phyloP scores from a whole-genome alignment of 352 stramenopile genomes.

The Discostella stelligera region DNA sequence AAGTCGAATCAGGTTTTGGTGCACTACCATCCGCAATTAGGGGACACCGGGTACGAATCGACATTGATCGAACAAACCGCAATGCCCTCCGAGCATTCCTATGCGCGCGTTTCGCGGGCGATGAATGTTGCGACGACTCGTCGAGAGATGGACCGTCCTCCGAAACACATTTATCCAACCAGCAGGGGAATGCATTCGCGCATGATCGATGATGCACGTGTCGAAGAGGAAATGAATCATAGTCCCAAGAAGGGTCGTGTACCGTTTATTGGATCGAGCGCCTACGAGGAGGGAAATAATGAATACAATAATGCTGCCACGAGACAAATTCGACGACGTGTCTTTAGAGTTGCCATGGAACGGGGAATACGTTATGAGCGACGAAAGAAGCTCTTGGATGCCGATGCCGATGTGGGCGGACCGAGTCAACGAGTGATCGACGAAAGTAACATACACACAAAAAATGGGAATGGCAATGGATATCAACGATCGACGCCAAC shows the following conservation, averaged over 20 bases:
- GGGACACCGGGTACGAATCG: slow-evolving; percentile 55
- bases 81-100: not conserved
- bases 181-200: slow-evolving; percentile 33
- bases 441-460: no score
- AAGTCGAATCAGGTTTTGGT: slow-evolving; percentile 36
- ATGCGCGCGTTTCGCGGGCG: not conserved
- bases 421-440: not conserved
- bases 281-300: slow-evolving; percentile 21
- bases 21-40: slow-evolving; percentile 58
- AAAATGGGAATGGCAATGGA: not conserved
- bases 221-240: slow-evolving; percentile 6
- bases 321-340: slow-evolving; percentile 39
- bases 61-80: slow-evolving; percentile 41
- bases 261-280: no score
- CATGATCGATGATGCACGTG: slow-evolving; percentile 40
- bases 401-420: slow-evolving; percentile 39
- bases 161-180: not conserved
- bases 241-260: no score
- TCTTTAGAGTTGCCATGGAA: slow-evolving; percentile 45
- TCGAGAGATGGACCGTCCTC: not conserved
- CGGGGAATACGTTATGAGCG: slow-evolving; percentile 28
- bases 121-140: slow-evolving; percentile 3
- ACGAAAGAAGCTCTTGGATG: slow-evolving; percentile 24
- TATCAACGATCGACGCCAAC: not conserved
- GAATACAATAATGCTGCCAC: slow-evolving; percentile 49